These are phyloP conservation scores for Ophiocordyceps camponoti-saundersi DNA, from an alignment of 2,329 filamentous ascomycete species.

Conservation along the genomic window DNA sequence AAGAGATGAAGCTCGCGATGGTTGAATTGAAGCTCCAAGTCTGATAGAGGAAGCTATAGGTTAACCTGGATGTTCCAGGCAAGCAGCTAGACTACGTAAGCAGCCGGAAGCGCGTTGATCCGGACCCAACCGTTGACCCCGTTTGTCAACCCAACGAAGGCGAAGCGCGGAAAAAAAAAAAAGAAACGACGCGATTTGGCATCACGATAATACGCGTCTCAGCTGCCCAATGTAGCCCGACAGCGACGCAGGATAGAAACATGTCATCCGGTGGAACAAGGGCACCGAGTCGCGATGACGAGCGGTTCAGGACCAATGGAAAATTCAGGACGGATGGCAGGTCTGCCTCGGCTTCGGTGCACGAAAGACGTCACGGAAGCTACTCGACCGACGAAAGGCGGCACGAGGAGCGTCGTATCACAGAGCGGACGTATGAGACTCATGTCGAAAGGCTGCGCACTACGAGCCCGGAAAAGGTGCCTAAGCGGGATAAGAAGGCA, in stretches of 20 bases:
- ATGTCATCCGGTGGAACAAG: conserved; percentile 25
- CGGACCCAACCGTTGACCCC: too few relatives aligned
- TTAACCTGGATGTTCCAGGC: neutral
- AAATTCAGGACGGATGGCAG: conserved; percentile 8
- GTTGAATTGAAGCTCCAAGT: neutral
- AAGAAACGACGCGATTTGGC: neutral
- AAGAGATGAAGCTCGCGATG: neutral
- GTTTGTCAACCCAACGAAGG: neutral
- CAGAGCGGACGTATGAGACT: conserved; percentile 38
- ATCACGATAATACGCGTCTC: neutral
- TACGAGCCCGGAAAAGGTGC: conserved; percentile 40
- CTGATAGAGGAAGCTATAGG: neutral
- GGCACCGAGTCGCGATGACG: conserved; percentile 25
- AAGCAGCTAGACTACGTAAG: too few relatives aligned
- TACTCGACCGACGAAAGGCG: conserved; percentile 23
- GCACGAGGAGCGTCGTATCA: conserved; percentile 35
- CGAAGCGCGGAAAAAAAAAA: too few relatives aligned
- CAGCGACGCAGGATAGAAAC: conserved; percentile 3
- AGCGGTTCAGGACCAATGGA: conserved; percentile 19
- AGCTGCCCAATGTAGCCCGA: conserved; percentile 15
- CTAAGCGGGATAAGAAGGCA: conserved; percentile 16
- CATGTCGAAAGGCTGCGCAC: conserved; percentile 46
- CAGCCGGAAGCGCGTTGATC: too few relatives aligned
- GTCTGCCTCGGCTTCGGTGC: conserved; percentile 11
- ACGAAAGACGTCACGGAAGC: conserved; percentile 33